A percentile compares a stretch with the other conserved stretches of the same genome.
Conservation (phyloP, 768 basidiomycete species). For the Russula sp. region DNA sequence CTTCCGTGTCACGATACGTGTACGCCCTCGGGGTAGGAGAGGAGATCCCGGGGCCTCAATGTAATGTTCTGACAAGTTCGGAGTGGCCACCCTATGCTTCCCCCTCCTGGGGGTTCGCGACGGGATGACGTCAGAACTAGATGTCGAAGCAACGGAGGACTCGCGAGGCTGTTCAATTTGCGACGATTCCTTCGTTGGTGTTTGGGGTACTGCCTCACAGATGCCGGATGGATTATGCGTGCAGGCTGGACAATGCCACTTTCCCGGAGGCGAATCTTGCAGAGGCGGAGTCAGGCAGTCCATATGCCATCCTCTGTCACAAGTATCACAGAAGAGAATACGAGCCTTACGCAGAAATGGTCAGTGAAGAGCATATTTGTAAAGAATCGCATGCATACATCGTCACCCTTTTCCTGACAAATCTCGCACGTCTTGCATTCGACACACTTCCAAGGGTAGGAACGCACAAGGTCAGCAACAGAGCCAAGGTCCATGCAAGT, state of each 20-base stretch:
- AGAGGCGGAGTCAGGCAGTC: conserved; percentile 72
- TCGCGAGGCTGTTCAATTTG: conserved; percentile 24
- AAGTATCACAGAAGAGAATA: conserved; percentile 88
- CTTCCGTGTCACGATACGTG: conserved; percentile 12
- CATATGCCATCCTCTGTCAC: conserved; percentile 92
- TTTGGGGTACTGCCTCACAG: conserved; percentile 17
- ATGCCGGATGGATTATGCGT: conserved; percentile 16
- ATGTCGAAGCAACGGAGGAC: conserved; percentile 40
- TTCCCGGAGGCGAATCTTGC: conserved; percentile 60
- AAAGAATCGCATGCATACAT: conserved; percentile 48
- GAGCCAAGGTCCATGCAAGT: conserved; percentile 65
- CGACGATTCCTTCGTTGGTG: not conserved
- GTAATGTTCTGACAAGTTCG: conserved; percentile 29
- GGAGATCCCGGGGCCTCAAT: conserved; percentile 24
- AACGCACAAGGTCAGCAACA: conserved; percentile 52
- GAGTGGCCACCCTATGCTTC: conserved; percentile 26
- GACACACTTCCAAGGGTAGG: conserved; percentile 80
- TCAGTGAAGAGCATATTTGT: conserved; percentile 21
- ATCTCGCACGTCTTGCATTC: conserved; percentile 92
- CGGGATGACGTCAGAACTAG: conserved; percentile 24
- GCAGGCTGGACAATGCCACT: conserved; percentile 71
- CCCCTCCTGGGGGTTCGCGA: conserved; percentile 22
- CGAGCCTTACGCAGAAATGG: conserved; percentile 42
- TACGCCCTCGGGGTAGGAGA: conserved; percentile 12
- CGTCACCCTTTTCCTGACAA: conserved; percentile 78